Conservation (phyloP, 2,329 filamentous ascomycete species). For the Lachnellula subtilissima region DNA sequence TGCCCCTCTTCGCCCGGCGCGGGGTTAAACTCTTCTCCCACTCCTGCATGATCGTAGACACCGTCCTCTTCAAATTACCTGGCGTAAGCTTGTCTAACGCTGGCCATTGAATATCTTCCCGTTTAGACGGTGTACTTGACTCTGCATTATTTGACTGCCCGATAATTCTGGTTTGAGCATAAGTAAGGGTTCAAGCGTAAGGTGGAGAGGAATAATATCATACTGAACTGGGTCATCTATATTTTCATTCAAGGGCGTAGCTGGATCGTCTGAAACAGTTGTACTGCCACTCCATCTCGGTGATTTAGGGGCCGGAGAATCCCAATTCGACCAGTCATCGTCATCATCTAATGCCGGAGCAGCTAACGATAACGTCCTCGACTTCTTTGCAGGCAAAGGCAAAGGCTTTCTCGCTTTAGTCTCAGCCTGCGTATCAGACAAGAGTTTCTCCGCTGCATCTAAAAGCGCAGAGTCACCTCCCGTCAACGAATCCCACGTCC, state of each 20-base stretch:
- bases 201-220: slow-evolving; percentile 5
- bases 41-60: slow-evolving; percentile 82
- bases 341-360: slow-evolving; percentile 32
- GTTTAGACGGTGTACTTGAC: slow-evolving; percentile 20
- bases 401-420: slow-evolving; percentile 9
- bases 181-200: slow-evolving; percentile 14
- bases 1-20: slow-evolving; percentile 27
- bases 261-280: slow-evolving; percentile 20
- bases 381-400: slow-evolving; percentile 18
- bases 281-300: slow-evolving; percentile 58
- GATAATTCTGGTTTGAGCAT: slow-evolving; percentile 13
- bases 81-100: slow-evolving; percentile 51
- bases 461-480: slow-evolving; percentile 18
- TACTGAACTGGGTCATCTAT: slow-evolving; percentile 26
- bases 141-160: slow-evolving; percentile 13
- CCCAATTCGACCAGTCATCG: slow-evolving; percentile 63
- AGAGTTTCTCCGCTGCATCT: slow-evolving; percentile 19
- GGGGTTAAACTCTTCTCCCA: slow-evolving; percentile 77
- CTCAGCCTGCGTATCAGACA: slow-evolving; percentile 10
- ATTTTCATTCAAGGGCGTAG: slow-evolving; percentile 23
- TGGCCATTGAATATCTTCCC: slow-evolving; percentile 36
- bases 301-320: slow-evolving; percentile 49
- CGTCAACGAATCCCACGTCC: slow-evolving; percentile 30
- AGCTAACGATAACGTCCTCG: slow-evolving; percentile 22
- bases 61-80: slow-evolving; percentile 71